Conservation (phyloP, 225 moss, liverwort and hornwort species). For the Lunularia cruciata region DNA sequence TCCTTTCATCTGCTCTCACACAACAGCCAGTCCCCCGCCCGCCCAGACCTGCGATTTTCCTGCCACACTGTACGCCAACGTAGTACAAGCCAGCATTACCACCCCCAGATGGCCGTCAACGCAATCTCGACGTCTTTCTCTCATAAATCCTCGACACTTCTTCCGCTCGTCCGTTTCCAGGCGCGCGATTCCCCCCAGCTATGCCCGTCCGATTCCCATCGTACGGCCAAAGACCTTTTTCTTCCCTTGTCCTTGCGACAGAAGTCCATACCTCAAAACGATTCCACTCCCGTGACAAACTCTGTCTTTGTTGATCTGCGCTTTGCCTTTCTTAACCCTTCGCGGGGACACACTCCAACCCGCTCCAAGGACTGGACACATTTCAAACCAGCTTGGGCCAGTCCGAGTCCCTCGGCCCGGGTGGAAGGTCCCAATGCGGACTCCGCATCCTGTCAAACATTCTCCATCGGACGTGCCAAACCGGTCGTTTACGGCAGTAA, state of each 20-base stretch:
- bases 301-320: too few species aligned
- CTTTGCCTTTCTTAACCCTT: neutral
- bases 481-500: neutral
- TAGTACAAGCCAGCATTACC: slow-evolving; percentile 16
- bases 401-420: neutral
- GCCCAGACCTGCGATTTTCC: neutral
- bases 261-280: neutral
- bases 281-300: neutral
- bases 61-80: neutral
- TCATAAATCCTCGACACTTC: slow-evolving; percentile 2
- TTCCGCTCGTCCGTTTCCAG: slow-evolving; percentile 6
- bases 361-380: neutral
- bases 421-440: neutral
- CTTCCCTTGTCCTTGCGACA: neutral
- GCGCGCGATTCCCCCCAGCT: slow-evolving; percentile 1
- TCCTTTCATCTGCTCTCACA: neutral
- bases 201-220: slow-evolving; percentile 1
- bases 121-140: neutral
- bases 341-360: neutral
- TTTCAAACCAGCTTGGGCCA: neutral
- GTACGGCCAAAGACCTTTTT: neutral
- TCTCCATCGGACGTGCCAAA: too few species aligned
- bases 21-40: neutral
- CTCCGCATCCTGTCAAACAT: neutral
- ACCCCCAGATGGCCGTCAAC: slow-evolving; percentile 2